Evolutionary conservation across 345 rosid species (phyloP).

Genomic region (Rubroshorea leprosula): DNA sequence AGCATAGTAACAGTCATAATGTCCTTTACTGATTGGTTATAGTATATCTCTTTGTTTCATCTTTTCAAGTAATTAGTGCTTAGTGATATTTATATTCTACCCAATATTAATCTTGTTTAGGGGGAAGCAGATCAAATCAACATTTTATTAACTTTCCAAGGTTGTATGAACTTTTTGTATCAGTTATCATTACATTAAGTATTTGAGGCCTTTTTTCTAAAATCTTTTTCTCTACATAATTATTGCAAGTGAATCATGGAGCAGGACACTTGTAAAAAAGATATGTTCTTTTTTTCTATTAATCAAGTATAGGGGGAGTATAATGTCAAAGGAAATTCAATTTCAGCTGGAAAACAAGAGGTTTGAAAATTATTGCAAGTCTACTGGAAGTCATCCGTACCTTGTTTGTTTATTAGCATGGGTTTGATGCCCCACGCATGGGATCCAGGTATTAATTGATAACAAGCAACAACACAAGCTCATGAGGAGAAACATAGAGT

Average conservation of each 20-base stretch:
- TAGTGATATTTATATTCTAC: background rate
- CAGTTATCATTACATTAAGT: background rate
- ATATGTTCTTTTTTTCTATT: conserved; percentile 16
- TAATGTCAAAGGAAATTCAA: conserved; percentile 38
- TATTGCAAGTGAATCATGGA: conserved; percentile 4
- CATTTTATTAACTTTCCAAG: conserved; percentile 80
- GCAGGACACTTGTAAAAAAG: background rate
- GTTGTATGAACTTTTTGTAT: conserved; percentile 19
- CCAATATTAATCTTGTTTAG: conserved; percentile 20
- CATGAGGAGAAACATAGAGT: conserved; percentile 56
- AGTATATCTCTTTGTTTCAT: background rate
- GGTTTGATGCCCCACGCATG: background rate
- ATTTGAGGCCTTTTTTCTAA: background rate
- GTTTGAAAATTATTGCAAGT: conserved; percentile 25
- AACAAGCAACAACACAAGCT: conserved; percentile 79
- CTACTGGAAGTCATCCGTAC: background rate
- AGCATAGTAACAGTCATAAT: background rate
- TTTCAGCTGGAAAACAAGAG: conserved; percentile 55
- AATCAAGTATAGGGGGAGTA: conserved; percentile 77
- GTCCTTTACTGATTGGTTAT: background rate
- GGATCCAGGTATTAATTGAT: conserved; percentile 57
- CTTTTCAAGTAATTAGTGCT: background rate
- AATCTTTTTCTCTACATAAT: background rate
- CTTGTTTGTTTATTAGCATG: conserved; percentile 4
- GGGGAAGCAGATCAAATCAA: conserved; percentile 86